Evolutionary conservation across 2,329 filamentous ascomycete genomes (phyloP), one percentile per base, ranked within the genome.

Genomic region (Achaetomium macrosporum): DNA sequence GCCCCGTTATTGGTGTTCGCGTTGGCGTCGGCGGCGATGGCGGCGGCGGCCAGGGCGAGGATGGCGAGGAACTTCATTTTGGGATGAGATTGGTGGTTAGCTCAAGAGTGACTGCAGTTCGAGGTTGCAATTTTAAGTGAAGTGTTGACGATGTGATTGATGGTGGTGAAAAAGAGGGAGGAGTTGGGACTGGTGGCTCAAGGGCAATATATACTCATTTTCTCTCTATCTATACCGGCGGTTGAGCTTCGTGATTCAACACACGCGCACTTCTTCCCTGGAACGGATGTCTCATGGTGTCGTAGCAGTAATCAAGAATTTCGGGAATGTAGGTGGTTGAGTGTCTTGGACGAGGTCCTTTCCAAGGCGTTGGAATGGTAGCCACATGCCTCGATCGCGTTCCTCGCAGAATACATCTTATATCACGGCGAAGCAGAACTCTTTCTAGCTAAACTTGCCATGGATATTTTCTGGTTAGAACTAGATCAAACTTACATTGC

Each of bases 41-140:
- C 53, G 39, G 57, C 50, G 17, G 54, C 47, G 45, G 59, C 43
- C 33, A 58, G 50, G 46, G 55, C 31, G 56, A 59, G 29, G 50
- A 53, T 15, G 50, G 55, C 17, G 36, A 55, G 13, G 57, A 58
- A 20, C 59, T 62, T 61, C 61, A 64, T 63, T n/a, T 54, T 57
- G 4, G 25, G n/a, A 4, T 25, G 25, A 25, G 55, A 44, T 39
- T 17, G n/a, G n/a, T n/a, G n/a, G n/a, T n/a, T n/a, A n/a, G n/a
- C n/a, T n/a, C n/a, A 12, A 19, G 40, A 29, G 30, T 41, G 19
- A 9, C 12, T n/a, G n/a, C n/a, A n/a, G 37, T 41, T 50, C 35
- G 37, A 39, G 15, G 37, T 47, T 50, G 49, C n/a, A 19, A 17
- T 42, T 31, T 31, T 7, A 25, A 15, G 48, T 39, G 46, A 33